Evolutionary conservation across 129 eudicot species (phyloP).

Genomic region (Logfia minima): DNA sequence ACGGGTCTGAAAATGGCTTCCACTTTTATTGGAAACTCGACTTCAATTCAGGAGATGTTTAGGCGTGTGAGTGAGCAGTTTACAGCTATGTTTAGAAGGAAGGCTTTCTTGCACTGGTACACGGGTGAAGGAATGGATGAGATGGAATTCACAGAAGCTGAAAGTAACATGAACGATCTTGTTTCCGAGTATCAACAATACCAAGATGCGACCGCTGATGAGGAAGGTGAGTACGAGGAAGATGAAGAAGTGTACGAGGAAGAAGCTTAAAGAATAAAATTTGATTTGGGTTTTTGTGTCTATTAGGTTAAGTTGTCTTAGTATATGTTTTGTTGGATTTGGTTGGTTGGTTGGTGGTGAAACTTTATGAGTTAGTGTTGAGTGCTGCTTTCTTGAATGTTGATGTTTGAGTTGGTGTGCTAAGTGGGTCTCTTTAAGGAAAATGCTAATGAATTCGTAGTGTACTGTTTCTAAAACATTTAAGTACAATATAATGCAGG

Average conservation of each 20-base stretch:
- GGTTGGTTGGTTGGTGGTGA: not conserved
- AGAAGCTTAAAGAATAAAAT: conserved; percentile 21
- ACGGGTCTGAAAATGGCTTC: conserved; percentile 68
- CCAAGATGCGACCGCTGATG: conserved; percentile 83
- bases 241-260: conserved; percentile 56
- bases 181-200: conserved; percentile 78
- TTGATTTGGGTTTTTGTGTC: not conserved
- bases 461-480: conserved; percentile 8
- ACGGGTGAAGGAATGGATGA: conserved; percentile 80
- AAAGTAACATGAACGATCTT: conserved; percentile 76
- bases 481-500: not conserved
- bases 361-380: conserved; percentile 12
- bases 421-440: not conserved
- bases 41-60: conserved; percentile 73
- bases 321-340: conserved; percentile 26
- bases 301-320: conserved; percentile 25
- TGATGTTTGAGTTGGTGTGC: conserved; percentile 33
- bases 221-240: conserved; percentile 65
- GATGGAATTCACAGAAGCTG: conserved; percentile 70
- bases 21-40: conserved; percentile 66
- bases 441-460: conserved; percentile 8
- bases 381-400: conserved; percentile 24
- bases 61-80: conserved; percentile 71
- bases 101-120: conserved; percentile 87
- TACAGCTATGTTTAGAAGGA: conserved; percentile 73